A percentile compares a stretch with the other conserved stretches of the same genome.
Conservation (phyloP, 495 filamentous ascomycete genomes). For the Pyrenula massariospora region DNA sequence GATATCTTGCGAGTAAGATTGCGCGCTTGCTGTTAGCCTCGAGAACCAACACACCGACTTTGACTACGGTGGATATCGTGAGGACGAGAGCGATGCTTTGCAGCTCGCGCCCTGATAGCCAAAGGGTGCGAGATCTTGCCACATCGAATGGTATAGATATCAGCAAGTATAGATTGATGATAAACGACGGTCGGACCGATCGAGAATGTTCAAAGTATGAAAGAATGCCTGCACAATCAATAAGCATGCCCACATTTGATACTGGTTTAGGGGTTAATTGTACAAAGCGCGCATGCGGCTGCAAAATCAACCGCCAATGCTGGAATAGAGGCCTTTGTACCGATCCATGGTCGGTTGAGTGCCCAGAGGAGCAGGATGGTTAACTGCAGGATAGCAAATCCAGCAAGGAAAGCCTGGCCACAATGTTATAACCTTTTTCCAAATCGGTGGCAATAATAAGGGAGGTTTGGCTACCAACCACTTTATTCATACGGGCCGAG, state of each 20-base stretch:
- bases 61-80: conserved; percentile 26
- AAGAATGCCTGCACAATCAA: no score
- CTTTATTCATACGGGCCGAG: not conserved
- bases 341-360: conserved; percentile 11
- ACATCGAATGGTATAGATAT: conserved; percentile 28
- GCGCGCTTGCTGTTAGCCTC: conserved; percentile 39
- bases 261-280: no score
- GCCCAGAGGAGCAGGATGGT: conserved; percentile 37
- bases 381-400: conserved; percentile 30
- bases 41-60: conserved; percentile 28
- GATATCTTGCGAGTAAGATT: conserved; percentile 24
- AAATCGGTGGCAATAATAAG: no score
- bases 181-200: conserved; percentile 23
- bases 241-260: no score
- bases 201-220: conserved; percentile 24
- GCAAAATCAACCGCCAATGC: conserved; percentile 17
- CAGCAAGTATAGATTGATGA: conserved; percentile 27
- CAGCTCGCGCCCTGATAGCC: conserved; percentile 15
- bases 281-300: conserved; percentile 15
- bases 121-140: conserved; percentile 25
- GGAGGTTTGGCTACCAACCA: not conserved
- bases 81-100: conserved; percentile 22
- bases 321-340: conserved; percentile 27
- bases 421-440: no score
- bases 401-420: not conserved